Conservation (phyloP, 257 asterid genomes). For the Schizonepeta tenuifolia region DNA sequence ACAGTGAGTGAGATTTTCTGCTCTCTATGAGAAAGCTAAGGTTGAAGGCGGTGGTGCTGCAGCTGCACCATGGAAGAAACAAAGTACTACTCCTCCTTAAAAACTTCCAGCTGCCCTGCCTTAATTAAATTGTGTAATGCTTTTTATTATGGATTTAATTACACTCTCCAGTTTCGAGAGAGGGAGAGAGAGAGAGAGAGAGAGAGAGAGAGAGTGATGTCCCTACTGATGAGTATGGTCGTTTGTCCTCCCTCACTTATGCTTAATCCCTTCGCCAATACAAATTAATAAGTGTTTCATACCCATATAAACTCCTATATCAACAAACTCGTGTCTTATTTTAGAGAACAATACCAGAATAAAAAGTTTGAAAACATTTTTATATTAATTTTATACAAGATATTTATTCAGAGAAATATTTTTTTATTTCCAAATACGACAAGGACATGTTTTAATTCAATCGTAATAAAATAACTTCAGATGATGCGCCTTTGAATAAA, state of each 20-base stretch:
- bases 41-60: background rate
- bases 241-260: too few species aligned
- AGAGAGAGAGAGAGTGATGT: background rate
- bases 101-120: conserved; percentile 40
- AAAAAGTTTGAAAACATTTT: too few species aligned
- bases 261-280: too few species aligned
- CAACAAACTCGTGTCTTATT: too few species aligned
- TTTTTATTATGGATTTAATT: conserved; percentile 27
- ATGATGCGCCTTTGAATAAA: background rate
- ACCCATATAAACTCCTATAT: too few species aligned
- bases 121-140: conserved; percentile 22
- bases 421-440: too few species aligned
- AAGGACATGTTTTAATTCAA: too few species aligned
- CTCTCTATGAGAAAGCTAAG: background rate
- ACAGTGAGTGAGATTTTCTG: conserved; percentile 16
- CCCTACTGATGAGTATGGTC: conserved; percentile 13
- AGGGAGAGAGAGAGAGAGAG: background rate
- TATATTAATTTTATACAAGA: too few species aligned
- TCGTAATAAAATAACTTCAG: too few species aligned
- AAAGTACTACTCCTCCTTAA: conserved; percentile 44
- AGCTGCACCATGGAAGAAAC: conserved; percentile 21
- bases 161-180: conserved; percentile 30
- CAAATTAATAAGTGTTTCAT: too few species aligned
- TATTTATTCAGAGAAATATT: too few species aligned
- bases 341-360: too few species aligned